Evolutionary conservation across 768 basidiomycete genomes (phyloP).

Genomic region (Sporobolomyces pararoseus): DNA sequence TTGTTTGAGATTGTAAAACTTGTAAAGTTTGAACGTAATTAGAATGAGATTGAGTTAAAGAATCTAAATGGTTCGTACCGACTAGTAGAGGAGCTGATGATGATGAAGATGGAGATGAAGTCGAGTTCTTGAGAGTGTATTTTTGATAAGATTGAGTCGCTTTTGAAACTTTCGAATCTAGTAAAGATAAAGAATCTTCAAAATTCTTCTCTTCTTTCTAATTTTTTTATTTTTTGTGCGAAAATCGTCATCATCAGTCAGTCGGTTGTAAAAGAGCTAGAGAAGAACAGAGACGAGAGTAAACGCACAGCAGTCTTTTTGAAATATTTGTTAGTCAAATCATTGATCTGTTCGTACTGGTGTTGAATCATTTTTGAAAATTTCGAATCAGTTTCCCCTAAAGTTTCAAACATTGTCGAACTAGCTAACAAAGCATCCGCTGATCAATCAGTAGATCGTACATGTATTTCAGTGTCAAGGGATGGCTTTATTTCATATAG

Average conservation of each 20-base stretch:
- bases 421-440: slow-evolving; percentile 15
- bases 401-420: slow-evolving; percentile 20
- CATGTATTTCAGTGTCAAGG: neutral
- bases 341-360: slow-evolving; percentile 43
- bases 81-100: too few relatives aligned
- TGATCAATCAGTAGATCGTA: neutral
- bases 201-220: slow-evolving; percentile 40
- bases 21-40: slow-evolving; percentile 28
- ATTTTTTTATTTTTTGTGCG: neutral
- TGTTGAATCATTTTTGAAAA: slow-evolving; percentile 27
- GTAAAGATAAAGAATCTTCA: slow-evolving; percentile 34
- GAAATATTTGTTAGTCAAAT: slow-evolving; percentile 23
- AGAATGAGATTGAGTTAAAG: slow-evolving; percentile 30
- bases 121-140: slow-evolving; percentile 1
- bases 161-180: slow-evolving; percentile 38
- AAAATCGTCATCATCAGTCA: too few relatives aligned
- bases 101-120: neutral
- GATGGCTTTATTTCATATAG: too few relatives aligned
- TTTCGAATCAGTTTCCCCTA: slow-evolving; percentile 27
- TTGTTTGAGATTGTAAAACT: slow-evolving; percentile 26
- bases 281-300: neutral
- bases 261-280: too few relatives aligned
- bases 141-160: slow-evolving; percentile 37
- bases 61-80: slow-evolving; percentile 10
- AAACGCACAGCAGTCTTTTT: slow-evolving; percentile 30